Percentiles rank a stretch among this genome's conserved stretches.
Conservation (phyloP, 2,329 filamentous ascomycete species). For the Colletotrichum siamense region DNA sequence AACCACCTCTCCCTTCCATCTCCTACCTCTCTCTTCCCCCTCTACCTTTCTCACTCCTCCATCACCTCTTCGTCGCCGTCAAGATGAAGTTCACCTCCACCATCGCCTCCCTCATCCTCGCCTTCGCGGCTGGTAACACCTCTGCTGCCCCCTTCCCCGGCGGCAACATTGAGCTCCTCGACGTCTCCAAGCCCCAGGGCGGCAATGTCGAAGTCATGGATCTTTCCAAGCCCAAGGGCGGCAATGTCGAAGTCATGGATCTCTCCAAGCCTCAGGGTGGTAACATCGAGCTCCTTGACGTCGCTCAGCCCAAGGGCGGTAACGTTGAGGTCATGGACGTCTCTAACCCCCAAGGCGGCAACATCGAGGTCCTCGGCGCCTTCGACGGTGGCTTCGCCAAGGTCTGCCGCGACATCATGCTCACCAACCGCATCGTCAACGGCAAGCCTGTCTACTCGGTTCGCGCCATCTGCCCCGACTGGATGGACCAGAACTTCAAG, state of each 20-base stretch:
- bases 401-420: background rate
- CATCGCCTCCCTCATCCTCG: background rate
- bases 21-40: background rate
- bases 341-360: background rate
- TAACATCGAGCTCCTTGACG: background rate
- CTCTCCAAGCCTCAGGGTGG: background rate
- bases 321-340: background rate
- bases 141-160: background rate
- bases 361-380: background rate
- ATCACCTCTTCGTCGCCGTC: background rate
- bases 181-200: background rate
- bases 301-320: background rate
- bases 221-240: background rate
- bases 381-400: conserved; percentile 1
- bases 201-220: background rate
- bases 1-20: too few species aligned
- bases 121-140: background rate
- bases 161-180: background rate
- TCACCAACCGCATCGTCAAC: background rate
- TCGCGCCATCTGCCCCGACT: background rate
- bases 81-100: conserved; percentile 10
- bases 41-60: background rate
- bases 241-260: background rate
- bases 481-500: background rate
- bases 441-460: conserved; percentile 5